Evolutionary conservation across 192 early-diverging fungal genomes (phyloP), one percentile per base, ranked within the genome.

Genomic region (Nowakowskiella sp.): DNA sequence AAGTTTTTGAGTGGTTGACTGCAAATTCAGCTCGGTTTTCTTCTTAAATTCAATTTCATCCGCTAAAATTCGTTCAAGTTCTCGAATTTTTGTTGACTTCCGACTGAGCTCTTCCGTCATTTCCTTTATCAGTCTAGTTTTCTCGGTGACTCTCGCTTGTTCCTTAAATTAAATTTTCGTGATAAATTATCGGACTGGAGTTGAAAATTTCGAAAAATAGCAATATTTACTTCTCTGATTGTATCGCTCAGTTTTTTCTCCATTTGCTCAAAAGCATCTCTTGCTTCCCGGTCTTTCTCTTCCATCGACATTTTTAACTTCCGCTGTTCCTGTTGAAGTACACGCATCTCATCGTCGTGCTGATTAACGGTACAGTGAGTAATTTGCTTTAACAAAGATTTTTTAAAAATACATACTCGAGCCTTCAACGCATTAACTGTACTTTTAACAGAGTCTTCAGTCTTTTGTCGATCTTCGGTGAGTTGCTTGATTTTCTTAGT

Each of bases 201-300:
- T n/a, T n/a, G n/a, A n/a, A n/a, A n/a, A n/a, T n/a, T n/a, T n/a
- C n/a, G n/a, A n/a, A n/a, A n/a, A n/a, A n/a, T 46, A 4, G 9
- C 21, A 21, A 8, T 23, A 7, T 16, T 26, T 4, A 33, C 5
- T 2, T 65, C 55, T 72, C 19, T 49, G 29, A 28, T 62, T 29
- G 10, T 10, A 8, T 53, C 47, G n/a, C 55, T 58, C 16, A 69
- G 27, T 42, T 62, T 57, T 4, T 47, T 55, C 23, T 66, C 51
- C n/a, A 72, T 72, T 10, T 66, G 69, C 10, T 68, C 50, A 6
- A 79, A 39, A 1, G 13, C 6, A 2, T 29, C 26, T 6, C 48
- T 44, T 1, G 71, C 31, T 9, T 52, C 31, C 3, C 62, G 53
- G 31, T 77, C 85, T 42, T 67, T 63, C 28, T 84, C 79, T n/a